Conservation (phyloP, 2,329 filamentous ascomycete species). For the Neonectria neomacrospora region DNA sequence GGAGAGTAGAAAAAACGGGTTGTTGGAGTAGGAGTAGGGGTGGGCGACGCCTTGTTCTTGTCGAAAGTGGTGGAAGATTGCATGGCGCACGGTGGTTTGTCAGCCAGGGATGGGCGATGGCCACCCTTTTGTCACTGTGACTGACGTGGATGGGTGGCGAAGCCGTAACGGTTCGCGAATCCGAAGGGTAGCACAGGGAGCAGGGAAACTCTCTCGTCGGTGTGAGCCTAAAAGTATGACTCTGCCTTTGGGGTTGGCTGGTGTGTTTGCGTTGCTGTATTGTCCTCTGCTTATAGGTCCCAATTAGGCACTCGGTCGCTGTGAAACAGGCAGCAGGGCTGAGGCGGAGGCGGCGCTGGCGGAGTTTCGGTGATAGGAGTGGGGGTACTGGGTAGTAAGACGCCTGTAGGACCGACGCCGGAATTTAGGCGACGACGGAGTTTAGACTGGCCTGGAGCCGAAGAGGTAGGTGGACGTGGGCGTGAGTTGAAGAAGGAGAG, state of each 20-base stretch:
- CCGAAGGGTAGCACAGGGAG: conserved; percentile 34
- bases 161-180: conserved; percentile 35
- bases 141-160: conserved; percentile 43
- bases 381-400: conserved; percentile 27
- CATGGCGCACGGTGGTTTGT: conserved; percentile 49
- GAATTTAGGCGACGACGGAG: conserved; percentile 33
- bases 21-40: conserved; percentile 25
- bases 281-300: conserved; percentile 12
- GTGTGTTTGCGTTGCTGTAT: conserved; percentile 11
- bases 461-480: conserved; percentile 1
- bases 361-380: conserved; percentile 34
- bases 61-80: conserved; percentile 49
- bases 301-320: conserved; percentile 34
- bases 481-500: background rate
- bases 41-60: conserved; percentile 37
- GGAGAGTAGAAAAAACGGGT: conserved; percentile 28
- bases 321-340: conserved; percentile 41
- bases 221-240: conserved; percentile 25
- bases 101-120: conserved; percentile 46
- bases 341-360: conserved; percentile 32
- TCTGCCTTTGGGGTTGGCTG: conserved; percentile 13
- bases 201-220: conserved; percentile 7
- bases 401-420: conserved; percentile 24
- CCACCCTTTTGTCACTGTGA: conserved; percentile 8
- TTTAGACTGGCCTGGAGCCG: conserved; percentile 18